Evolutionary conservation across 148 eudicot species (phyloP), one percentile per base, ranked within the genome.

Genomic region (Vaccinium myrtillus): DNA sequence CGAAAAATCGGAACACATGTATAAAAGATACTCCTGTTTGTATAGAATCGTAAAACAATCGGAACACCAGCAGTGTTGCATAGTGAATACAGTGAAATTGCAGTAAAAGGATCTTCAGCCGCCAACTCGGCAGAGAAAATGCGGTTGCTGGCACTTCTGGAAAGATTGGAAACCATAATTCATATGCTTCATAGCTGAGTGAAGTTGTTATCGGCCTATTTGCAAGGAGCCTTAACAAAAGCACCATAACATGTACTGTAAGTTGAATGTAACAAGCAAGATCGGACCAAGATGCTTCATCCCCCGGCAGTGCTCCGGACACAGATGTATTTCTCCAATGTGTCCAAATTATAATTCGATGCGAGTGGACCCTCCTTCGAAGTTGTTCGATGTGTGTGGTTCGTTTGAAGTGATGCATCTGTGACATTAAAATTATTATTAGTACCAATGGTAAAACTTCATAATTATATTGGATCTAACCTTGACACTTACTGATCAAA

Each of bases 231-330:
- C 6, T 77, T 25, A 19, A n/a, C 78, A 73, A 14, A 2, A 73
- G 21, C 77, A 74, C 25, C 77, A 18, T 21, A 74, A 43, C 49
- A 39, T 19, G 10, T 43, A 43, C n/a, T 50, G 5, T 78, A 27
- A 18, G 77, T 53, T 78, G 69, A 63, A 75, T 53, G 7, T 48
- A 43, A 43, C 14, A 81, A 46, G 61, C 54, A 16, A 54, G 30
- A 67, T 79, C 87, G 89, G 89, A 87, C 89, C 89, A 61, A 59
- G 19, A 25, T 53, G 87, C 87, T 87, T 85, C 87, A 85, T 85
- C 50, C 87, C 87, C 75, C 19, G 13, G 16, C 32, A 27, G n/a
- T 11, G 46, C 8, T 39, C n/a, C 23, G 23, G 21, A 61, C 67
- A 61, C 11, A 61, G 4, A 61, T 21, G 25, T 43, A 43, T 19